Percentiles rank a stretch among this genome's conserved stretches.
Evolutionary conservation across 495 filamentous ascomycete species (phyloP).

Genomic region (Talaromyces nanjingensis): DNA sequence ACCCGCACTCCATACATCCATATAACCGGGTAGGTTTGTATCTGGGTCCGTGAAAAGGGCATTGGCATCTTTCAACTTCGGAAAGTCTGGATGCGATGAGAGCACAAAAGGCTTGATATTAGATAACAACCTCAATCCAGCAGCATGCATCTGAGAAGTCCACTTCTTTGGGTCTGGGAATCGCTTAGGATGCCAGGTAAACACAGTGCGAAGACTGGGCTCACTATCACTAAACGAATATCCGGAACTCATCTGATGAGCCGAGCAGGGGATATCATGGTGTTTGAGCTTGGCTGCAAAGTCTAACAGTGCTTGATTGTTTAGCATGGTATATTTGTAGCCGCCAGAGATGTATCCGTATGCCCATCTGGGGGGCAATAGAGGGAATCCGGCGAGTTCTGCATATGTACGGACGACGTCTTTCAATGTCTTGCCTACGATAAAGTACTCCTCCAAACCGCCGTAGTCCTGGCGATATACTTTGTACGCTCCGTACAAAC

Average conservation of each 20-base stretch:
- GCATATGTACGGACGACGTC: slow-evolving; percentile 59
- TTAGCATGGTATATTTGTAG: slow-evolving; percentile 62
- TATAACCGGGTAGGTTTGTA: slow-evolving; percentile 44
- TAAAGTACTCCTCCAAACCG: slow-evolving; percentile 62
- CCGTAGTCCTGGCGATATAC: slow-evolving; percentile 64
- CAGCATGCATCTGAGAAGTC: slow-evolving; percentile 50
- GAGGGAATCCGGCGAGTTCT: slow-evolving; percentile 56
- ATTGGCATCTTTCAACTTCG: slow-evolving; percentile 41
- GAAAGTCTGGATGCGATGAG: slow-evolving; percentile 55
- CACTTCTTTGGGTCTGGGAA: slow-evolving; percentile 60
- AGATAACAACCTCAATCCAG: slow-evolving; percentile 57
- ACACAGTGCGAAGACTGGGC: slow-evolving; percentile 63
- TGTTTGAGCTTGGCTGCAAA: slow-evolving; percentile 53
- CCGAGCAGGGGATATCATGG: slow-evolving; percentile 63
- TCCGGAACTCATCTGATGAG: slow-evolving; percentile 64
- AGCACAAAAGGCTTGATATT: slow-evolving; percentile 69
- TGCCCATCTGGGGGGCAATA: slow-evolving; percentile 59
- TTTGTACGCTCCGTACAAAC: slow-evolving; percentile 64
- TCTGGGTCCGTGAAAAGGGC: slow-evolving; percentile 56
- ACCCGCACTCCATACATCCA: slow-evolving; percentile 61
- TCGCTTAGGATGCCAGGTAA: slow-evolving; percentile 61
- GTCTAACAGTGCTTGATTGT: slow-evolving; percentile 50
- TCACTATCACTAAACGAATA: slow-evolving; percentile 60
- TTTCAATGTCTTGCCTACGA: slow-evolving; percentile 56
- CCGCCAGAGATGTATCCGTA: slow-evolving; percentile 64